Evolutionary conservation across 2,329 filamentous ascomycete genomes (phyloP).

Genomic region (Diplodia mutila): DNA sequence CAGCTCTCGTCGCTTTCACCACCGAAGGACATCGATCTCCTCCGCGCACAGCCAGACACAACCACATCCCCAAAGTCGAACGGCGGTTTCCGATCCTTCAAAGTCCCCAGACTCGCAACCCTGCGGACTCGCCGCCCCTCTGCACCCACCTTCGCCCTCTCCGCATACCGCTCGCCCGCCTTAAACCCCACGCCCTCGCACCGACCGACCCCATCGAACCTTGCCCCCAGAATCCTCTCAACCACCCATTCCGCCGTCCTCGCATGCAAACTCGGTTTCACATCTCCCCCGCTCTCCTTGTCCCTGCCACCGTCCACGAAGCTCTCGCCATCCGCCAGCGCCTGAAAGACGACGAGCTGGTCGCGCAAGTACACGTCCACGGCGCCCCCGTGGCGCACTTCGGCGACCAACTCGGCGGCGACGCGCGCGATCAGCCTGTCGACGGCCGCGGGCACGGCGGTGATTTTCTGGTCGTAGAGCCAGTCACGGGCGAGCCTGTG

Average conservation of each 20-base stretch:
- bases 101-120: background rate
- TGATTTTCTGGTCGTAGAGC: constrained; percentile 42
- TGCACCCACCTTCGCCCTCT: background rate
- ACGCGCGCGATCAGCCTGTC: constrained; percentile 49
- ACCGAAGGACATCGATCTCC: background rate
- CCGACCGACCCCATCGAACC: constrained; percentile 42
- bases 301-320: constrained; percentile 37
- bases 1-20: background rate
- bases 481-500: constrained; percentile 57
- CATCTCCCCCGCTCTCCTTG: constrained; percentile 30
- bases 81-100: background rate
- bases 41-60: no score
- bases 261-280: constrained; percentile 49
- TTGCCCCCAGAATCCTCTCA: constrained; percentile 42
- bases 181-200: constrained; percentile 45
- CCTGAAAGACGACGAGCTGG: constrained; percentile 64
- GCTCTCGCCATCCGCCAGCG: constrained; percentile 52
- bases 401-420: constrained; percentile 48
- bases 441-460: constrained; percentile 31
- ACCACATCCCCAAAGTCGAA: background rate
- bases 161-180: constrained; percentile 27
- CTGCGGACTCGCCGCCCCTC: background rate
- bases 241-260: constrained; percentile 53
- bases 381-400: constrained; percentile 53
- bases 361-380: constrained; percentile 62